Evolutionary conservation across 495 filamentous ascomycete genomes (phyloP).

Genomic region (Neurospora sp.): DNA sequence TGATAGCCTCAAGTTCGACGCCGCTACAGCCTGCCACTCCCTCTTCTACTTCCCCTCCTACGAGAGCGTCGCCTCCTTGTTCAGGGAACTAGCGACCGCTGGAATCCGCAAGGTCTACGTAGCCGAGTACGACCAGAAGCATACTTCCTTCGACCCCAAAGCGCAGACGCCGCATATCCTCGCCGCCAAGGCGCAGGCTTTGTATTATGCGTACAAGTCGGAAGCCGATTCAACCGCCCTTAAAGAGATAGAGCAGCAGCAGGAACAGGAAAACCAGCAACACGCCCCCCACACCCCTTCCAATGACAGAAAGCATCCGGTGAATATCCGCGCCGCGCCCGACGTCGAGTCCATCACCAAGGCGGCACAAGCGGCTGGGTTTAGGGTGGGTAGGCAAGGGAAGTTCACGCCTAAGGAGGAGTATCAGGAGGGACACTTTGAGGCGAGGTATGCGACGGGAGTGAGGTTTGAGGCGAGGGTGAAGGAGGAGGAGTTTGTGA

Average conservation of each 20-base stretch:
- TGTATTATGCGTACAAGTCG: constrained; percentile 10
- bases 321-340: constrained; percentile 1
- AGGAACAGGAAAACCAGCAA: background rate
- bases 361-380: constrained; percentile 9
- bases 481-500: constrained; percentile 13
- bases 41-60: constrained; percentile 40
- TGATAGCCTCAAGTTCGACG: background rate
- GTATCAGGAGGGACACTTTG: constrained; percentile 38
- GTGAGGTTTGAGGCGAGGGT: constrained; percentile 19
- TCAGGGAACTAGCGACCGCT: constrained; percentile 21
- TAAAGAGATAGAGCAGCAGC: constrained; percentile 1
- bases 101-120: constrained; percentile 23
- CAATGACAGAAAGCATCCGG: background rate
- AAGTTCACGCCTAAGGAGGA: constrained; percentile 22
- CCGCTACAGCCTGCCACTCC: constrained; percentile 21
- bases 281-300: too few relatives aligned
- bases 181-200: constrained; percentile 26
- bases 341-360: constrained; percentile 10
- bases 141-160: background rate
- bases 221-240: background rate
- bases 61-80: constrained; percentile 18
- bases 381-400: constrained; percentile 21
- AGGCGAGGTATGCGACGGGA: constrained; percentile 22
- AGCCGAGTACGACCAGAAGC: constrained; percentile 28
- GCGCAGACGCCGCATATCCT: constrained; percentile 27